phyloP scores from a whole-genome alignment of 257 asterid genomes.

The Avicennia marina region DNA sequence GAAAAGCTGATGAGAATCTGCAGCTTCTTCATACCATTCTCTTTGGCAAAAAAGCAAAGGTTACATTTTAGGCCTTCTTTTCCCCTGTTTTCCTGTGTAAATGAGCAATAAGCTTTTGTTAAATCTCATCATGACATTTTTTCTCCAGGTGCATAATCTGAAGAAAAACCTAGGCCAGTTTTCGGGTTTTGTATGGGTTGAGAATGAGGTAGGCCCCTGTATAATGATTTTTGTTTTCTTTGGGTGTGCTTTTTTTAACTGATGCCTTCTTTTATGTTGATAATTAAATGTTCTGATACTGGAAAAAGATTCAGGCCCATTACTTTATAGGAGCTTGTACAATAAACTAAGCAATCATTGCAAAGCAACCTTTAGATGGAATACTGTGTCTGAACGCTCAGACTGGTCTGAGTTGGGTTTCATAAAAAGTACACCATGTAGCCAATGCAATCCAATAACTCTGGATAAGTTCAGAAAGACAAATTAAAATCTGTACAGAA shows the following conservation, averaged over 20 bases:
- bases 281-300: too few species aligned
- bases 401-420: too few species aligned
- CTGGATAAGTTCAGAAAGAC: too few species aligned
- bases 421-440: too few species aligned
- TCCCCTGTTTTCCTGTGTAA: slow-evolving; percentile 1
- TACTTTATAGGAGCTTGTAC: too few species aligned
- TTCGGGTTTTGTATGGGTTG: slow-evolving; percentile 89
- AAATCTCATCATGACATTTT: slow-evolving; percentile 10
- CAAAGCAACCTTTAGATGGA: too few species aligned
- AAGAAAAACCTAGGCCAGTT: slow-evolving; percentile 86
- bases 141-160: slow-evolving; percentile 55
- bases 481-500: too few species aligned
- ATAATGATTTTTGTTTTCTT: not conserved
- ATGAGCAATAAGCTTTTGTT: not conserved
- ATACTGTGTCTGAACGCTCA: too few species aligned
- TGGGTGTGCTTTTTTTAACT: slow-evolving; percentile 1
- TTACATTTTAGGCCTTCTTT: slow-evolving; percentile 17
- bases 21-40: slow-evolving; percentile 82
- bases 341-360: too few species aligned
- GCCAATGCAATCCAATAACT: too few species aligned
- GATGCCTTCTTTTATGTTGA: not conserved
- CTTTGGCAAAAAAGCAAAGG: slow-evolving; percentile 87
- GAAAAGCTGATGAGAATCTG: slow-evolving; percentile 85
- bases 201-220: slow-evolving; percentile 59
- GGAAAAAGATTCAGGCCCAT: too few species aligned